Base-by-base conservation (phyloP, 768 basidiomycete genomes). In the Mycena galericulata region DNA sequence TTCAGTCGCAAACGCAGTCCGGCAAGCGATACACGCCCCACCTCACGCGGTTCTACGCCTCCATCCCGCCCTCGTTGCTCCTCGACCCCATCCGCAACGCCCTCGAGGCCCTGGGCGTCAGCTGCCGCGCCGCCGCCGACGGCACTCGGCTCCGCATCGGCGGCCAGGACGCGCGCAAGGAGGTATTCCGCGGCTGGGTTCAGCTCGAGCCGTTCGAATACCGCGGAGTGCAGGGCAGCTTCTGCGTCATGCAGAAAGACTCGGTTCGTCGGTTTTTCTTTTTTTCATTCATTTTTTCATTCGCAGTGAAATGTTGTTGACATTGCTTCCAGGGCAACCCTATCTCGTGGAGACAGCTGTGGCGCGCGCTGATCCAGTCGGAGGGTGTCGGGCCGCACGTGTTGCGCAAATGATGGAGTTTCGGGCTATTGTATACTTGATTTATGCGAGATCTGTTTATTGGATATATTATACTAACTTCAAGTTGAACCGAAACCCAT, bases 271-370 rank as follows among this genome's bases (percentile, higher is more conserved):
- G n/a, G n/a, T n/a, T n/a, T n/a, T n/a, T n/a, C n/a, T n/a, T n/a
- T n/a, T n/a, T n/a, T n/a, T n/a, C n/a, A n/a, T n/a, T n/a, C n/a
- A n/a, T n/a, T n/a, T 55, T 56, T 20, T 30, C 11, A 41, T 56
- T 22, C 32, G 12, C 60, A 54, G 41, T n/a, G n/a, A n/a, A n/a
- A n/a, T n/a, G n/a, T n/a, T n/a, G n/a, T n/a, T n/a, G n/a, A n/a
- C n/a, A n/a, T n/a, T n/a, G n/a, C n/a, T n/a, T n/a, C n/a, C 58
- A 93, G 90, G 93, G 93, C 0, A 92, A 88, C 75, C 93, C 92
- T 26, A 86, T 93, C 55, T 91, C 89, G 47, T 94, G 93, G 93
- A 82, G 92, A 41, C 85, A 87, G 75, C 81, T 94, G 41, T 95
- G 92, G 91, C 92, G 89, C 74, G 82, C 80, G 9, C 72, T 92